Evolutionary conservation across 148 eudicot genomes (phyloP), one percentile per base, ranked within the genome.

Genomic region (Beta vulgaris): DNA sequence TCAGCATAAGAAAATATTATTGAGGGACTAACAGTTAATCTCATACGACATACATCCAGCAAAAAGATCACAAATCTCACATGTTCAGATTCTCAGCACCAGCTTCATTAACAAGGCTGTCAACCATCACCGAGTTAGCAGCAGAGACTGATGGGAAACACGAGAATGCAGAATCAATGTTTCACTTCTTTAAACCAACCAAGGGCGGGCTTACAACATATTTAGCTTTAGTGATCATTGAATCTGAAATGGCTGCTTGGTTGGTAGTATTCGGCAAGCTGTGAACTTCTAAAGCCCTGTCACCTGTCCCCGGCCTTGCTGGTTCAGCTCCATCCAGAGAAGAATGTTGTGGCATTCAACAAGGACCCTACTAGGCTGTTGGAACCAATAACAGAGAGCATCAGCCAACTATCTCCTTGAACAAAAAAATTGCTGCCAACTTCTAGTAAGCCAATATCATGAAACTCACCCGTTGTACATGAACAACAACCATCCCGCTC

Each of bases 1-100:
- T 51, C 19, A 71, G 29, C 4, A 65, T 11, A 6, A 13, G 28
- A 35, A 75, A 37, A 37, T 58, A 40, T 48, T n/a, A n/a, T n/a
- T n/a, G n/a, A n/a, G n/a, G n/a, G n/a, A n/a, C n/a, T n/a, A n/a
- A n/a, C n/a, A n/a, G n/a, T n/a, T n/a, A n/a, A n/a, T n/a, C n/a
- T n/a, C n/a, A n/a, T n/a, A n/a, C n/a, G n/a, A n/a, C n/a, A n/a
- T n/a, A n/a, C n/a, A n/a, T n/a, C n/a, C n/a, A n/a, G n/a, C n/a
- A n/a, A n/a, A n/a, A n/a, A 4, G 74, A 15, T 14, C 46, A 55
- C 31, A 34, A 68, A 44, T 72, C 96, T 87, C 82, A 92, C 98
- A 90, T 85, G 90, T 85, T 87, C 36, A 86, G 63, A 61, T 83
- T 85, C 68, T 90, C 93, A 44, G 80, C 77, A 68, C 85, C 81